phyloP scores from a whole-genome alignment of 1,284 basidiomycete species.

The Peniophora sp. region DNA sequence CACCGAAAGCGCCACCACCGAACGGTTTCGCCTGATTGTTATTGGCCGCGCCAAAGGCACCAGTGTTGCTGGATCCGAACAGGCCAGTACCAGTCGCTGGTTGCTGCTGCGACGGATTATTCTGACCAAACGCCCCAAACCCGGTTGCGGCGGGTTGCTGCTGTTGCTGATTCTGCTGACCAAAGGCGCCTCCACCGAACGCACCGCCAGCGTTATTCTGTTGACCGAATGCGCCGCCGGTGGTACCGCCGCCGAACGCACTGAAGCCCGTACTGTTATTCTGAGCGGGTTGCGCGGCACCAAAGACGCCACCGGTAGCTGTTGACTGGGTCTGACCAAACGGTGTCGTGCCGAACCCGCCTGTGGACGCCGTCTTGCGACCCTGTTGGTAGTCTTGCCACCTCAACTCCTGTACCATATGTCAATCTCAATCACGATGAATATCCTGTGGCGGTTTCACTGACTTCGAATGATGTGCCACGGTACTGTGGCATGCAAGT shows the following conservation, averaged over 20 bases:
- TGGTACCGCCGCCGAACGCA: conserved; percentile 17
- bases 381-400: conserved; percentile 69
- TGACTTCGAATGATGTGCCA: conserved; percentile 65
- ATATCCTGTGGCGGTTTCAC: not conserved
- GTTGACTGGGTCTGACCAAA: conserved; percentile 30
- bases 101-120: conserved; percentile 12
- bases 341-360: conserved; percentile 21
- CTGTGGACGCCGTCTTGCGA: conserved; percentile 47
- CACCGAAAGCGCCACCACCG: not conserved
- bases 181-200: conserved; percentile 23
- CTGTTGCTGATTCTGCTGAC: conserved; percentile 23
- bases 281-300: conserved; percentile 22
- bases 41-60: conserved; percentile 18
- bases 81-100: conserved; percentile 16
- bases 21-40: conserved; percentile 1
- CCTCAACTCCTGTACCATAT: conserved; percentile 51
- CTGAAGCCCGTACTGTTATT: conserved; percentile 15
- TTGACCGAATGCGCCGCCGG: conserved; percentile 23
- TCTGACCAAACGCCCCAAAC: conserved; percentile 33
- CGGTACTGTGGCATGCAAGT: conserved; percentile 65
- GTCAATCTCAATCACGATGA: not conserved
- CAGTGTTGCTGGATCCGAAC: conserved; percentile 14
- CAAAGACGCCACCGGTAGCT: conserved; percentile 26
- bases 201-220: conserved; percentile 18
- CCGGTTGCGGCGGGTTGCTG: conserved; percentile 12